Evolutionary conservation across 129 eudicot species (phyloP), one percentile per base, ranked within the genome.

Genomic region (Solidago caesia): DNA sequence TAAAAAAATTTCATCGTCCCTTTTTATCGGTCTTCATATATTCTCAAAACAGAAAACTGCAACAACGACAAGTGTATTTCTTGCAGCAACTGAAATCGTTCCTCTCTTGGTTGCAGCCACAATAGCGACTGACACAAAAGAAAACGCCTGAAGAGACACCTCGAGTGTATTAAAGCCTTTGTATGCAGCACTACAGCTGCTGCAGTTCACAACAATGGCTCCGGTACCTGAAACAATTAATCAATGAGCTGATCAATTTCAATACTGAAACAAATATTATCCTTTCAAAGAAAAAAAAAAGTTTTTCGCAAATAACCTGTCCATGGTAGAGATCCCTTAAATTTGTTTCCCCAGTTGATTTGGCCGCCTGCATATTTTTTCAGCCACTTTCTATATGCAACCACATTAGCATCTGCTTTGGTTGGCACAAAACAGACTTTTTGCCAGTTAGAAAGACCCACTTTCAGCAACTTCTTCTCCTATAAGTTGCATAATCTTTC

Each of bases 381-480:
- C 56, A 90, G 64, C 96, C 92, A 90, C 76, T 75, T 90, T 81
- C 96, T 83, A 57, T 83, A 90, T 6, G 87, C 74, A 16, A 83
- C 85, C 59, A 87, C 90, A 61, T 63, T 71, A 42, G 87, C 90
- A 75, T 90, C 96, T 39, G 96, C 64, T 72, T 87, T 90, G 49
- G 96, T 87, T 16, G 96, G 96, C 68, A 90, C 84, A 67, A 64
- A 90, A 85, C 90, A 83, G 63, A 82, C 78, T 77, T 87, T 90
- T 25, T 85, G 86, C 96, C 96, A 90, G 75, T 90, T 83, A 33
- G 64, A 72, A 68, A 83, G 60, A 26, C 92, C 96, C 4, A 71
- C 74, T 4, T 87, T 83, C 84, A 11, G 58, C 7, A 90, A 57
- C 67, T 90, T 90, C 8, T 81, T 86, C 61, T 90, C 92, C 96